These are phyloP conservation scores for Globisporangium okanoganense DNA, from an alignment of 352 stramenopile species.

Conservation along the genomic window DNA sequence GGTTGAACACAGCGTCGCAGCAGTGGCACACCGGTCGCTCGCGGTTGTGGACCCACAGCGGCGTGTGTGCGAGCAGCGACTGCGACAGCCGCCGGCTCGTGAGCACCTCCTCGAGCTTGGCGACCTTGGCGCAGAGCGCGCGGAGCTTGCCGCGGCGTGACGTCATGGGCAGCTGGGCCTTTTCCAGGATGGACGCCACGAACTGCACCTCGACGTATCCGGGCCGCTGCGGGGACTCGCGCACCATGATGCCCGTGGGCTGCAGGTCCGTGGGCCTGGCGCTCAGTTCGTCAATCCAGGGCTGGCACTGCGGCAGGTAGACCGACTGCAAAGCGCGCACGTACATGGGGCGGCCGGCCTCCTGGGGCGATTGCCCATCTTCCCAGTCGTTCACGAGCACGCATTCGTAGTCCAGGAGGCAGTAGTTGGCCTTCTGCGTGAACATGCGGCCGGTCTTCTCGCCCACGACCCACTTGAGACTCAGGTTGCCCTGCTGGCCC, in stretches of 20 bases:
- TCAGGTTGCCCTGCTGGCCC: constrained; percentile 55
- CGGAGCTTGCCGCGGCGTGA: constrained; percentile 57
- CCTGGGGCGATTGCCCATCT: constrained; percentile 32
- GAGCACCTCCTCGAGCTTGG: constrained; percentile 63
- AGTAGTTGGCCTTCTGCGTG: constrained; percentile 56
- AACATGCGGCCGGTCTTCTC: constrained; percentile 70
- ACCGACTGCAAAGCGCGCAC: constrained; percentile 66
- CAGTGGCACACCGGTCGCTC: constrained; percentile 54
- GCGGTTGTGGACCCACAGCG: constrained; percentile 66
- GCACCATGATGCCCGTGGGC: constrained; percentile 75
- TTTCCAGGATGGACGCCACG: constrained; percentile 70
- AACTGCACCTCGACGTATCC: constrained; percentile 75
- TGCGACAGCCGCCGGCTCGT: constrained; percentile 67
- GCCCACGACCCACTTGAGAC: constrained; percentile 66
- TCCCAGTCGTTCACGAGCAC: constrained; percentile 77
- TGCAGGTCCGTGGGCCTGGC: constrained; percentile 47
- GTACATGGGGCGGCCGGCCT: constrained; percentile 51
- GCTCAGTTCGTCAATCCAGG: constrained; percentile 59
- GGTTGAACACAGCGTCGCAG: constrained; percentile 59
- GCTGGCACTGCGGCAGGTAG: constrained; percentile 55
- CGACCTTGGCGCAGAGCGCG: constrained; percentile 46
- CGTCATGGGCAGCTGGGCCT: constrained; percentile 50
- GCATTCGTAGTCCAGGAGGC: constrained; percentile 73
- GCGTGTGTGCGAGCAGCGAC: constrained; percentile 58
- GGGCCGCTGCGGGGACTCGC: constrained; percentile 35